Conservation (phyloP, 1,139 yeast species). For the Suhomyces bribrorum region DNA sequence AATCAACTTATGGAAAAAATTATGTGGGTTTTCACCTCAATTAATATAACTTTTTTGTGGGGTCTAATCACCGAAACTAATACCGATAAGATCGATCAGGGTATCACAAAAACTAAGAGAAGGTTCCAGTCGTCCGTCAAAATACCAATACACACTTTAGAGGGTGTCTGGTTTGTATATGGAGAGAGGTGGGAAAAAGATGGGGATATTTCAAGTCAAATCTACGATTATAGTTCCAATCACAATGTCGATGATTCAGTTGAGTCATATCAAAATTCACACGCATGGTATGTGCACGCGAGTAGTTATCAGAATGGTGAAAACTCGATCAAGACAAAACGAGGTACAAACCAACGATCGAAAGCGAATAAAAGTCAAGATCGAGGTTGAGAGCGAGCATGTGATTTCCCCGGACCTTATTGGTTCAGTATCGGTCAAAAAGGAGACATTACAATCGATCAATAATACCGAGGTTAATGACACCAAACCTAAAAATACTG, state of each 20-base stretch:
- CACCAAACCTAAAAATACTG: too few relatives aligned
- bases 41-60: too few relatives aligned
- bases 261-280: slow-evolving; percentile 9
- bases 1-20: too few relatives aligned
- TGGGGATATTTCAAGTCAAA: neutral
- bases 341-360: neutral
- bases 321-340: slow-evolving; percentile 2
- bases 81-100: neutral
- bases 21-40: too few relatives aligned
- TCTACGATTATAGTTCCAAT: neutral
- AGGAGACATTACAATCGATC: neutral
- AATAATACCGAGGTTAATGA: neutral
- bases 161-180: too few relatives aligned
- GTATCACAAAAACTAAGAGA: neutral
- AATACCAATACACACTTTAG: too few relatives aligned
- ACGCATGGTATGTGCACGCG: slow-evolving; percentile 10
- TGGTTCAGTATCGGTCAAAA: neutral
- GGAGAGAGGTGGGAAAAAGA: neutral
- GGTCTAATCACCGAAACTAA: neutral
- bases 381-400: slow-evolving; percentile 3
- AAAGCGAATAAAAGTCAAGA: slow-evolving; percentile 1
- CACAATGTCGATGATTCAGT: slow-evolving; percentile 4
- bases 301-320: neutral
- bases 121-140: too few relatives aligned
- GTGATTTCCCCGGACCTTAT: neutral